Evolutionary conservation across 768 basidiomycete species (phyloP), one percentile per base, ranked within the genome.

Genomic region (Vishniacozyma victoriae): DNA sequence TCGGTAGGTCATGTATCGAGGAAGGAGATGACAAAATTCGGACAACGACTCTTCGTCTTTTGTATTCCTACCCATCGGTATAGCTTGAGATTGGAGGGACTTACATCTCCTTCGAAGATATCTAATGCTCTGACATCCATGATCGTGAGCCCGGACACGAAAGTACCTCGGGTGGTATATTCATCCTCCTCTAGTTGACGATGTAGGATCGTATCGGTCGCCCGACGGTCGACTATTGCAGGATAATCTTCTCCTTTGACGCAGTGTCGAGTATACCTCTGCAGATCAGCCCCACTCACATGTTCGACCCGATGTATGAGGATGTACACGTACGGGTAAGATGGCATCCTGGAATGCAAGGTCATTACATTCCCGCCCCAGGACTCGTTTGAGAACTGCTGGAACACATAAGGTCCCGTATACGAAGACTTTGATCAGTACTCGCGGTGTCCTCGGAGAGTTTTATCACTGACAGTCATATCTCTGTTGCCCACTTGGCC

Each of bases 401-500:
- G 90, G 89, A 60, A 91, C 87, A 77, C 92, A 82, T 18, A 96
- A 75, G 0, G 87, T 93, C 12, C 92, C 92, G 71, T 92, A 90
- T 75, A 89, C 86, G 72, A 91, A 92, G 15, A 72, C 52, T 67
- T 46, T 24, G 43, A 44, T 7, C 11, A 11, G 19, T 12, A 12
- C 9, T 19, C 9, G 5, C 20, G 39, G 23, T 33, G n/a, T 33
- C n/a, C 14, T 18, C 20, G 23, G 39, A 41, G 39, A n/a, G 38
- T 14, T 26, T 12, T 35, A 22, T 16, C 9, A 39, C 53, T 46
- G n/a, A 56, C 54, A 56, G 22, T 50, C 41, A 41, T 43, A 46
- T 16, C 18, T 16, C 44, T 46, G 54, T 19, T n/a, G n/a, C n/a
- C n/a, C n/a, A n/a, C n/a, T n/a, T n/a, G n/a, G n/a, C n/a, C n/a